These are phyloP conservation scores for Phytophthora quininea DNA, from an alignment of 352 stramenopile genomes.

Conservation along the genomic window DNA sequence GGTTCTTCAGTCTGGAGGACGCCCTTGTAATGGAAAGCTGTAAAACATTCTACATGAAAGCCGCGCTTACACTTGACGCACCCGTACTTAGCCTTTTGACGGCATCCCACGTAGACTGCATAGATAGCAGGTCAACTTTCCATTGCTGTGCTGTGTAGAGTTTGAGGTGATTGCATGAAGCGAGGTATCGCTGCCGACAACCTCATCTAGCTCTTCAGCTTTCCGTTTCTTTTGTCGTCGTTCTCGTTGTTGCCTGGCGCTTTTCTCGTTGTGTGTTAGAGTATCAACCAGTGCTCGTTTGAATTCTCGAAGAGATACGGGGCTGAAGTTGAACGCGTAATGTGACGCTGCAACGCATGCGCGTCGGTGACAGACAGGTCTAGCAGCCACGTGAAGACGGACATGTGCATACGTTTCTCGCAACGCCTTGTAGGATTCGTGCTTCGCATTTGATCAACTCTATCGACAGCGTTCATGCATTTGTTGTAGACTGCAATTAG, in stretches of 20 bases:
- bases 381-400: constrained; percentile 15
- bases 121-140: constrained; percentile 11
- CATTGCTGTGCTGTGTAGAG: constrained; percentile 10
- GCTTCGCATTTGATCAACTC: constrained; percentile 10
- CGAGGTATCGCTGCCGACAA: constrained; percentile 4
- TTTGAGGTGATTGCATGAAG: constrained; percentile 10
- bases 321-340: not conserved
- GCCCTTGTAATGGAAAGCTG: constrained; percentile 9
- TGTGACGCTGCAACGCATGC: constrained; percentile 5
- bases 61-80: constrained; percentile 7
- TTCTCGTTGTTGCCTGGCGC: constrained; percentile 2
- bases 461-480: constrained; percentile 20
- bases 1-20: not conserved
- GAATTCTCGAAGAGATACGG: constrained; percentile 6
- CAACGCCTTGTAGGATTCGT: constrained; percentile 10
- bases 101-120: constrained; percentile 5
- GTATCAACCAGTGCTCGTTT: constrained; percentile 3
- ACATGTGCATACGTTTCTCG: constrained; percentile 18
- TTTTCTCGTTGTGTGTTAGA: constrained; percentile 12
- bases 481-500: constrained; percentile 16
- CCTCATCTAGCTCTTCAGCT: not conserved
- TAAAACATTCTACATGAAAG: constrained; percentile 15
- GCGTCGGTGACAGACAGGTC: constrained; percentile 5
- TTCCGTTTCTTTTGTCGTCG: constrained; percentile 7
- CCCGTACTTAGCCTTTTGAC: constrained; percentile 3